phyloP scores from a whole-genome alignment of 768 basidiomycete genomes.

The Gelatoporia subvermispora region DNA sequence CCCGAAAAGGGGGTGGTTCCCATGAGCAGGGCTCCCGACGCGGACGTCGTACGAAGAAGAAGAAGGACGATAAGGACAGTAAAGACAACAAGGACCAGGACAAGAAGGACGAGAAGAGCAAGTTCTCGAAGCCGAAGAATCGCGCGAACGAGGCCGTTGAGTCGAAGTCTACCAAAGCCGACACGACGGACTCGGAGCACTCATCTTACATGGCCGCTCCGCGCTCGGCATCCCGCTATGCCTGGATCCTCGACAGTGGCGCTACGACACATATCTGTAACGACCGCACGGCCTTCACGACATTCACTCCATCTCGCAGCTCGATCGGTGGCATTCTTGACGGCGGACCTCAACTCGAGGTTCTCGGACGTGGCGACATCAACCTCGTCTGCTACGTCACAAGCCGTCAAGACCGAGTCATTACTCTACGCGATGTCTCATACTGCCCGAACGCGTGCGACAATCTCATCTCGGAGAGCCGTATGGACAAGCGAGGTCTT shows the following conservation, averaged over 20 bases:
- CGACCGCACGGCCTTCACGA: not conserved
- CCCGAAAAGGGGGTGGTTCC: not conserved
- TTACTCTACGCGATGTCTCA: not conserved
- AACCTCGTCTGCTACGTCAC: not conserved
- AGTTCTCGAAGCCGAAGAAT: not conserved
- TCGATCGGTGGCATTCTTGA: not conserved
- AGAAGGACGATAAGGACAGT: not conserved
- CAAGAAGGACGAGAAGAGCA: not conserved
- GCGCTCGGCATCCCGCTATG: not conserved
- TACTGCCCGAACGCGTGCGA: not conserved
- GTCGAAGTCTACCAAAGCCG: not conserved
- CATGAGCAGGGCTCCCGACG: not conserved
- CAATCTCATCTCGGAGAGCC: not conserved
- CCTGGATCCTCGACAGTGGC: not conserved
- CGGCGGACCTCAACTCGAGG: not conserved
- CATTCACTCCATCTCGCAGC: not conserved
- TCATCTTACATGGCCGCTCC: not conserved
- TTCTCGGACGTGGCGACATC: not conserved
- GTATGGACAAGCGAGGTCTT: not conserved
- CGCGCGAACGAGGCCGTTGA: not conserved
- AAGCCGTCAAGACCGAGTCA: not conserved
- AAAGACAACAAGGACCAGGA: not conserved
- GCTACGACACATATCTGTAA: not conserved
- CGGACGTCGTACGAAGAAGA: no score
- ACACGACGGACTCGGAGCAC: not conserved